Percentiles rank a stretch among this genome's conserved stretches.
Evolutionary conservation across 192 early-diverging fungal species (phyloP).

Genomic region (Backusella luteola): DNA sequence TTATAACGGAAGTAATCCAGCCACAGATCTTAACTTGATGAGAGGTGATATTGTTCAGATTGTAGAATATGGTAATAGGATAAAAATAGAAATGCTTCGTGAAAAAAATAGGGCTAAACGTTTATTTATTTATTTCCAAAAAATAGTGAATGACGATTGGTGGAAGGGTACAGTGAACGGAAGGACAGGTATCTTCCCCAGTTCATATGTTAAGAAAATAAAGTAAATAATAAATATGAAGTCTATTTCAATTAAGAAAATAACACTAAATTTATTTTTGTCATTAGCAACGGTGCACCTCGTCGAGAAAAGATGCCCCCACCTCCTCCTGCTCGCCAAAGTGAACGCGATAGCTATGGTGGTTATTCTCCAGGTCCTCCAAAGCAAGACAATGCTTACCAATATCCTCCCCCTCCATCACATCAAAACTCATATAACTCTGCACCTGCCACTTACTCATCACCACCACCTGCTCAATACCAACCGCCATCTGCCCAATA

Average conservation of each 20-base stretch:
- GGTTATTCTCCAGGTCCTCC: not conserved
- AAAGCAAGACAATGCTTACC: not conserved
- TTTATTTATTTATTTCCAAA: not conserved
- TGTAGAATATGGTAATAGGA: constrained; percentile 31
- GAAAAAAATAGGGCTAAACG: not conserved
- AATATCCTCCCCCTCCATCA: not conserved
- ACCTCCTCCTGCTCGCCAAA: not conserved
- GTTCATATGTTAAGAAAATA: constrained; percentile 25
- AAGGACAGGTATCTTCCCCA: constrained; percentile 33
- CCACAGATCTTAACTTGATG: constrained; percentile 55
- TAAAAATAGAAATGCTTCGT: not conserved
- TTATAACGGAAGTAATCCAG: constrained; percentile 51
- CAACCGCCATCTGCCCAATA: constrained; percentile 3
- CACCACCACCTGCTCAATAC: not conserved
- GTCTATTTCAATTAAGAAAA: not conserved
- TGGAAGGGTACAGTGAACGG: constrained; percentile 33
- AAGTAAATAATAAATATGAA: constrained; percentile 19
- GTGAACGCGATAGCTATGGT: not conserved
- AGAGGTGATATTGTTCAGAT: constrained; percentile 62
- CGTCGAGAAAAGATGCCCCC: not conserved
- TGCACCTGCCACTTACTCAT: not conserved
- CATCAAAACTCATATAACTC: not conserved
- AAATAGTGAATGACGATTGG: constrained; percentile 40
- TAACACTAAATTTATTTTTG: not conserved
- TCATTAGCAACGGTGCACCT: not conserved